Evolutionary conservation across 441 rosid species (phyloP).

Genomic region (Erodium moschatum): DNA sequence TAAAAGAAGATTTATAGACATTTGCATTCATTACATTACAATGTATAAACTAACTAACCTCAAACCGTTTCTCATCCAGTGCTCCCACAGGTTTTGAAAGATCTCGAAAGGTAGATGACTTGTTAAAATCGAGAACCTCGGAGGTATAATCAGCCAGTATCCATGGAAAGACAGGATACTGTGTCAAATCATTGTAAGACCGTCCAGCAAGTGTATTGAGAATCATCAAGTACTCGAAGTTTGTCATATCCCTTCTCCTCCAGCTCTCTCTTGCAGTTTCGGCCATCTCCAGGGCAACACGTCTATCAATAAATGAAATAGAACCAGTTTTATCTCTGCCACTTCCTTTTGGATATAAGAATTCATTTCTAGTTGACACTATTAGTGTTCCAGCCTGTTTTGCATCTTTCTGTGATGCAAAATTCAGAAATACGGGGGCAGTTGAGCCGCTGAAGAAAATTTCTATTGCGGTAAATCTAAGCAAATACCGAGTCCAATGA

Average conservation of each 20-base stretch:
- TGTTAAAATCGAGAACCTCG: conserved; percentile 85
- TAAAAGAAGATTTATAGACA: conserved; percentile 15
- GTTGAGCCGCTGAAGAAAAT: conserved; percentile 70
- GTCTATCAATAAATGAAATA: conserved; percentile 82
- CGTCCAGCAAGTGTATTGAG: conserved; percentile 94
- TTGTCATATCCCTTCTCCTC: conserved; percentile 94
- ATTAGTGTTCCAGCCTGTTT: conserved; percentile 81
- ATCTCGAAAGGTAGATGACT: conserved; percentile 90
- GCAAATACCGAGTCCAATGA: conserved; percentile 95
- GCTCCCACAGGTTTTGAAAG: conserved; percentile 99
- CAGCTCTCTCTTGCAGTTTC: conserved; percentile 94
- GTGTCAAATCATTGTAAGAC: conserved; percentile 94
- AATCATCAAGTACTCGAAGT: conserved; percentile 92
- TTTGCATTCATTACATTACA: conserved; percentile 7
- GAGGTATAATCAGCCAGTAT: conserved; percentile 92
- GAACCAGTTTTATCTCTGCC: conserved; percentile 71
- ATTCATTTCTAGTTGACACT: conserved; percentile 86
- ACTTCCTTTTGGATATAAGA: conserved; percentile 70
- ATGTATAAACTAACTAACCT: conserved; percentile 46
- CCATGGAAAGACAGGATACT: conserved; percentile 98
- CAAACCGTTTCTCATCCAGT: conserved; percentile 78
- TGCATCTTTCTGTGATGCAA: conserved; percentile 72
- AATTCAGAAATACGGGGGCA: conserved; percentile 76
- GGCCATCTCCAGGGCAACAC: conserved; percentile 85
- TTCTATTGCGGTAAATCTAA: conserved; percentile 86